A percentile compares a stretch with the other conserved stretches of the same genome.
Evolutionary conservation across 1,284 basidiomycete species (phyloP).

Genomic region (Apiotrichum veenhuisii): DNA sequence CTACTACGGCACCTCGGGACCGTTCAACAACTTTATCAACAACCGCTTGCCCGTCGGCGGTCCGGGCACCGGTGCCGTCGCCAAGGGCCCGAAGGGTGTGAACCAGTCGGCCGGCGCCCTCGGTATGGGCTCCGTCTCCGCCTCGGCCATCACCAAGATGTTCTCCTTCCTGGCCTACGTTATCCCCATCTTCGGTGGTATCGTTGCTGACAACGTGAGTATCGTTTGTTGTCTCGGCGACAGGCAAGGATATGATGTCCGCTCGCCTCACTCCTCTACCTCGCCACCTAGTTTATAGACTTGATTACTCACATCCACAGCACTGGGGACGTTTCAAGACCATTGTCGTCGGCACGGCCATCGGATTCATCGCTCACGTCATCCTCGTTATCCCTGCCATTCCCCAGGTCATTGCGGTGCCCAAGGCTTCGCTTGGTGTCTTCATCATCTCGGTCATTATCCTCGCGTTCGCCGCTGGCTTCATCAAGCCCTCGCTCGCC

Average conservation of each 20-base stretch:
- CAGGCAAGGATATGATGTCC: too few relatives aligned
- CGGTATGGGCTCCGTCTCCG: slow-evolving; percentile 28
- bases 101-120: slow-evolving; percentile 58
- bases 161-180: slow-evolving; percentile 37
- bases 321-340: slow-evolving; percentile 70
- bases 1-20: slow-evolving; percentile 11
- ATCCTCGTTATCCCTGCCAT: slow-evolving; percentile 40
- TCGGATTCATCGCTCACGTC: slow-evolving; percentile 40
- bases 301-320: too few relatives aligned
- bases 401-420: slow-evolving; percentile 36
- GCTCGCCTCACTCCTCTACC: too few relatives aligned
- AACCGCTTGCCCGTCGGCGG: slow-evolving; percentile 57
- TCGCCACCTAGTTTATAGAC: too few relatives aligned
- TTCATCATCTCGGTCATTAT: slow-evolving; percentile 48
- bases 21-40: slow-evolving; percentile 27
- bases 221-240: background rate
- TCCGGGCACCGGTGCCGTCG: slow-evolving; percentile 68
- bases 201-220: slow-evolving; percentile 54
- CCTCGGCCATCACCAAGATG: slow-evolving; percentile 27
- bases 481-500: slow-evolving; percentile 47
- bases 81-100: slow-evolving; percentile 58
- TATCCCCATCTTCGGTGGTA: slow-evolving; percentile 49
- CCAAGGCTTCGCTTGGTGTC: slow-evolving; percentile 26
- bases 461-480: slow-evolving; percentile 44
- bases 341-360: slow-evolving; percentile 52